Evolutionary conservation across 495 filamentous ascomycete species (phyloP), one percentile per base, ranked within the genome.

Genomic region (Pseudomonodictys pantanalensis): DNA sequence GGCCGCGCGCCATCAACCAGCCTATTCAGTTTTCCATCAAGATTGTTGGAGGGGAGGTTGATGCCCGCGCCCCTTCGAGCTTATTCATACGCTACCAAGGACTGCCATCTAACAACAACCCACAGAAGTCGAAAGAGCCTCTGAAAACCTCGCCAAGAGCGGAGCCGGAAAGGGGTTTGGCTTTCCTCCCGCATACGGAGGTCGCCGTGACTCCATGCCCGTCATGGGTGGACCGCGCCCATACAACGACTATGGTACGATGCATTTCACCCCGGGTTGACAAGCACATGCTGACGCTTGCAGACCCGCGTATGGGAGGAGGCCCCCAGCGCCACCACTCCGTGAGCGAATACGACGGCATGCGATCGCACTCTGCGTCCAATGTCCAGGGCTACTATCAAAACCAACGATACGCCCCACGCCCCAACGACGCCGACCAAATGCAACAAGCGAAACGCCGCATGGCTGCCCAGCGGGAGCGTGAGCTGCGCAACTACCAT

Each of bases 401-500:
- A 65, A 85, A 83, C 55, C 93, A 98, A 76, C 89, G 93, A 64
- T 92, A 92, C 75, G 90, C 92, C 76, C 81, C 89, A 69, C 89
- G 91, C 69, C 89, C 88, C 52, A 95, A 87, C 79, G 93, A 98
- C 79, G 90, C 92, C 71, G 93, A 98, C 77, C 91, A 96, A 77
- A 89, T 96, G 86, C 87, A 95, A 83, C 93, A 97, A 83, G 92
- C 90, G 72, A 97, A 98, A 80, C 87, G 93, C 77, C 89, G 92
- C 79, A 91, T 96, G 86, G 93, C 93, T 59, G 93, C 93, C 76
- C 92, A 96, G 77, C 89, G 93, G 76, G 93, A 98, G 81, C 88
- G 95, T 75, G 93, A 98, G 79, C 85, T 98, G 75, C 90, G 93
- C 76, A 98, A 98, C 77, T 97, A 97, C 79, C 93, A 98, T 77